phyloP scores from a whole-genome alignment of 2,329 filamentous ascomycete species.

The Verticillium tricorpus region DNA sequence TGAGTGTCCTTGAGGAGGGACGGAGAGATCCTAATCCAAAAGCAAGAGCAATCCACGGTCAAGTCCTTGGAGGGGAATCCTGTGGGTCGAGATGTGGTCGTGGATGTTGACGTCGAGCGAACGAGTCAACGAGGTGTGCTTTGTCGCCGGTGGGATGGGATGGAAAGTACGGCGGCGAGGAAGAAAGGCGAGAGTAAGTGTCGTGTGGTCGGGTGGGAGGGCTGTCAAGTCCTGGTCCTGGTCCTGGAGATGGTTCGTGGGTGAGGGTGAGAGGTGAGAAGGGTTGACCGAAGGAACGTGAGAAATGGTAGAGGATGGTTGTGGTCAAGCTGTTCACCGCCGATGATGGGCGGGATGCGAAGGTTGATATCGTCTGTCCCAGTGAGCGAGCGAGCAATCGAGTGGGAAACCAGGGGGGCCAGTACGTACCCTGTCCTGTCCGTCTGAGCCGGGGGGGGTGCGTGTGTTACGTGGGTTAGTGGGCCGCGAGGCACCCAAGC shows the following conservation, averaged over 20 bases:
- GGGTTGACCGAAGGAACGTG: slow-evolving; percentile 30
- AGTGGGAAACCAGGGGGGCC: not conserved
- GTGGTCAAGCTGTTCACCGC: slow-evolving; percentile 1
- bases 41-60: slow-evolving; percentile 5
- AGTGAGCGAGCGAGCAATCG: slow-evolving; percentile 10
- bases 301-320: slow-evolving; percentile 19
- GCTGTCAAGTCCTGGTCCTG: not conserved
- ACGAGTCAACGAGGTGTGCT: slow-evolving; percentile 35
- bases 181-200: slow-evolving; percentile 1
- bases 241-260: not conserved
- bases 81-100: not conserved
- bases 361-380: slow-evolving; percentile 14
- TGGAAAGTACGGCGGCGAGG: slow-evolving; percentile 4
- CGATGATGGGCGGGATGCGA: slow-evolving; percentile 12
- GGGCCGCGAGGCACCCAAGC: not conserved
- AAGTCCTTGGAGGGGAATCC: not conserved
- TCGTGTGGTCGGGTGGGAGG: not conserved
- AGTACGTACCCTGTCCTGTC: not conserved
- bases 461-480: not conserved
- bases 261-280: slow-evolving; percentile 2
- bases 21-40: slow-evolving; percentile 17
- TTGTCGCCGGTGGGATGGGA: slow-evolving; percentile 3
- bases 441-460: not conserved
- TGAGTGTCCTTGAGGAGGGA: slow-evolving; percentile 8
- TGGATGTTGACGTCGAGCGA: slow-evolving; percentile 40